Base-by-base conservation (phyloP, 2,329 filamentous ascomycete genomes). In the Sarocladium kiliense region DNA sequence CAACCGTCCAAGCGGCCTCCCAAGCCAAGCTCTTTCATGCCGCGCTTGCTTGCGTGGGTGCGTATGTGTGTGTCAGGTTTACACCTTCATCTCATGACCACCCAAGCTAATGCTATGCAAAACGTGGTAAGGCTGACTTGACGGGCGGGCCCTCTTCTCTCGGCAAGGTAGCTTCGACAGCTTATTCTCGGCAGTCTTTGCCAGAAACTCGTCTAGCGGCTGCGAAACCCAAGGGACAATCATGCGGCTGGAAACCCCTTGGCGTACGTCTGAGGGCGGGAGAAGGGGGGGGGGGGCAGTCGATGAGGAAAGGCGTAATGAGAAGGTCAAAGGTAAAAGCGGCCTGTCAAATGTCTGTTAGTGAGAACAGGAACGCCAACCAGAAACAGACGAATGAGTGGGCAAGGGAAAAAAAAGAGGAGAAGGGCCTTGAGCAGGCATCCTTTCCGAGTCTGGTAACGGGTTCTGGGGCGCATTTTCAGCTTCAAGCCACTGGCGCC, bases 401-500 rank as follows among this genome's bases (percentile, higher is more conserved):
- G n/a, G n/a, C n/a, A n/a, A n/a, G n/a, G n/a, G n/a, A n/a, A n/a
- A n/a, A n/a, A n/a, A n/a, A n/a, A n/a, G n/a, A n/a, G n/a, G n/a
- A n/a, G n/a, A n/a, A n/a, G n/a, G n/a, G n/a, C n/a, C n/a, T n/a
- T n/a, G n/a, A n/a, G n/a, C n/a, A n/a, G n/a, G n/a, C n/a, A n/a
- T 25, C 41, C 7, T 44, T 44, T 4, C 41, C 21, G 18, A 25
- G 21, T 44, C 21, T 25, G 41, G 41, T 18, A 21, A 44, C 21
- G 21, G 7, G 41, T 16, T 44, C 41, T 44, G 41, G 41, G 41
- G 41, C 41, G 41, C 41, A 44, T 44, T 21, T 49, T 49, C 44
- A 49, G 44, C 44, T 49, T 49, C 44, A 49, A 49, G 44, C 44
- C 44, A 49, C 44, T 49, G 44, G 44, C 44, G 44, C 44, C 44